Conservation (phyloP, 2,329 filamentous ascomycete genomes). For the Paramyrothecium roridum region DNA sequence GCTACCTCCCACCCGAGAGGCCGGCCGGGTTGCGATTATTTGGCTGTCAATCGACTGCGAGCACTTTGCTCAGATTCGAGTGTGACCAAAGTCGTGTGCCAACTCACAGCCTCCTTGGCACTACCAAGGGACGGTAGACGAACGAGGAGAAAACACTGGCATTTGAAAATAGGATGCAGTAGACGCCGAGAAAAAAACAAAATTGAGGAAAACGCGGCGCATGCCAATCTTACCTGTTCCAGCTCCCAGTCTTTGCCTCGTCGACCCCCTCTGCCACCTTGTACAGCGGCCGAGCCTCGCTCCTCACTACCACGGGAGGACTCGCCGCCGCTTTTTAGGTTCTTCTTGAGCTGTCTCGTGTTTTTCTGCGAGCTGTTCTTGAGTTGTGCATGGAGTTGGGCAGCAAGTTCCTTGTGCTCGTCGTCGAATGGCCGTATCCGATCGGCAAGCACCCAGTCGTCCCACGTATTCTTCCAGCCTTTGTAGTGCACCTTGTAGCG, state of each 20-base stretch:
- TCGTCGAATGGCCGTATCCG: slow-evolving; percentile 91
- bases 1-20: background rate
- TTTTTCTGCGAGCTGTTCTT: slow-evolving; percentile 53
- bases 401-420: slow-evolving; percentile 88
- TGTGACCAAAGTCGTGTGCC: background rate
- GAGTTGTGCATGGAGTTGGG: slow-evolving; percentile 67
- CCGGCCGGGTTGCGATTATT: background rate
- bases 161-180: background rate
- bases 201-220: slow-evolving; percentile 11
- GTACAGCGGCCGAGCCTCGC: slow-evolving; percentile 59
- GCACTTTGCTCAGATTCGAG: background rate
- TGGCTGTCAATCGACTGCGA: background rate
- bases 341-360: slow-evolving; percentile 53
- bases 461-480: slow-evolving; percentile 99
- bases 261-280: slow-evolving; percentile 66
- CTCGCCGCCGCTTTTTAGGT: slow-evolving; percentile 35
- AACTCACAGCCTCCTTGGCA: background rate
- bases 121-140: no score
- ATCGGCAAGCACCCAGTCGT: slow-evolving; percentile 95
- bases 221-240: slow-evolving; percentile 62
- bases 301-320: slow-evolving; percentile 73
- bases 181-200: background rate
- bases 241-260: slow-evolving; percentile 77
- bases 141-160: no score
- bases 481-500: slow-evolving; percentile 98